Base-by-base conservation (phyloP, 108 stramenopile genomes). In the Schizochytrium sp. region DNA sequence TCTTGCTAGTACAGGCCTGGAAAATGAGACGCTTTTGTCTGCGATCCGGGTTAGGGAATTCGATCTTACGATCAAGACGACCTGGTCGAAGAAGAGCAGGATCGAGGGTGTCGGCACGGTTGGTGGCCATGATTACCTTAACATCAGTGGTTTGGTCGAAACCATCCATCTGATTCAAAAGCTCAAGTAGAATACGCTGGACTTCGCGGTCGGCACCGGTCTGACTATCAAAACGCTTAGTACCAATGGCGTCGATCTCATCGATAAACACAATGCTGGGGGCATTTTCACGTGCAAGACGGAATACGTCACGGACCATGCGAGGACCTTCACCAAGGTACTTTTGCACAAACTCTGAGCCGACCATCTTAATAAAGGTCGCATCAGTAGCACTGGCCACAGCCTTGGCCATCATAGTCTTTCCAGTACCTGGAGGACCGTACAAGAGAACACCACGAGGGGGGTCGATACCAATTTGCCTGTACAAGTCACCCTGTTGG, bases 321-420 rank as follows among this genome's bases (percentile, higher is more conserved):
- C 98, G 96, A 12, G 99, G 98, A 41, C 99, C 99, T 91, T 99
- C 99, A 42, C 99, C 99, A 42, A 99, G 93, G 92, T 99, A 99
- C 94, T 99, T 99, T 95, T 99, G 99, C 59, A 99, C 99, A 94
- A 99, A 99, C 91, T 99, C 98, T 12, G 96, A 96, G 38, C 99
- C 99, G 10, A 98, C 97, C 96, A 99, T 97, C 93, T 95, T 95
- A 89, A 99, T 99, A 93, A 99, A 99, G 60, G 98, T 96, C 45
- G 99, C 99, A 58, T 96, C 94, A 15, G 99, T 99, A 40, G 98
- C 96, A 92, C 98, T 98, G 44, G 99, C 99, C 3, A 98, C 98
- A 5, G 99, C 99, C 91, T 99, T 98, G 59, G 99, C 99, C 96
- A 99, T 97, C 99, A 99, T 98, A 49, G 99, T 99, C 92, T 99